Evolutionary conservation across 345 rosid species (phyloP), one percentile per base, ranked within the genome.

Genomic region (Rhodomyrtus tomentosa): DNA sequence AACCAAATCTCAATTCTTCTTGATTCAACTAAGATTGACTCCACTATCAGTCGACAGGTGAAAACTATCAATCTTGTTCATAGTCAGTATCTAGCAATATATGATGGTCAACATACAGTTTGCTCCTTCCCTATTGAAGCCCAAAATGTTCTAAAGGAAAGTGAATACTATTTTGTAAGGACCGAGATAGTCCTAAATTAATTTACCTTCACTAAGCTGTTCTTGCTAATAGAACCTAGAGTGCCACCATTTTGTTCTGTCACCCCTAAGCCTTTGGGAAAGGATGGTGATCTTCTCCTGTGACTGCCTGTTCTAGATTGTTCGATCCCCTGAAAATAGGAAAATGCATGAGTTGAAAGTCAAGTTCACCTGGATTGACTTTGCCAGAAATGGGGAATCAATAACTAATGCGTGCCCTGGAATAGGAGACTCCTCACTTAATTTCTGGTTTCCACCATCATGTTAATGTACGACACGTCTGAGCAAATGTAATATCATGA

Each of bases 141-240:
- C 42, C 42, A 40, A 40, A 5, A 40, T 49, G 50, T 49, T 49
- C 50, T 49, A 32, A 53, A 53, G 55, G 55, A 73, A 49, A 49
- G 14, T 32, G 18, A 10, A 7, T 4, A n/a, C 13, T 11, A 25
- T 24, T 25, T 5, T 21, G 55, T 29, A 50, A 52, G 38, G 59
- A 81, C 52, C 38, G 62, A 82, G 49, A 20, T 25, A 32, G 58
- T 24, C 25, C 68, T 11, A 62, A 59, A 18, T n/a, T 81, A 87
- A 72, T 87, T 29, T 93, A 95, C 99, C 94, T 95, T 98, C 98
- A 97, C 94, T 82, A 95, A 90, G 89, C 98, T 92, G 85, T 89
- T 92, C 84, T 92, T 94, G 92, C 98, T 93, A 84, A 92, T 80
- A 68, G 95, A 95, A 87, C 93, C 98, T 82, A 91, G 87, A 53